phyloP scores from a whole-genome alignment of 1,139 yeast species.

The Blastobotrys aristatus region DNA sequence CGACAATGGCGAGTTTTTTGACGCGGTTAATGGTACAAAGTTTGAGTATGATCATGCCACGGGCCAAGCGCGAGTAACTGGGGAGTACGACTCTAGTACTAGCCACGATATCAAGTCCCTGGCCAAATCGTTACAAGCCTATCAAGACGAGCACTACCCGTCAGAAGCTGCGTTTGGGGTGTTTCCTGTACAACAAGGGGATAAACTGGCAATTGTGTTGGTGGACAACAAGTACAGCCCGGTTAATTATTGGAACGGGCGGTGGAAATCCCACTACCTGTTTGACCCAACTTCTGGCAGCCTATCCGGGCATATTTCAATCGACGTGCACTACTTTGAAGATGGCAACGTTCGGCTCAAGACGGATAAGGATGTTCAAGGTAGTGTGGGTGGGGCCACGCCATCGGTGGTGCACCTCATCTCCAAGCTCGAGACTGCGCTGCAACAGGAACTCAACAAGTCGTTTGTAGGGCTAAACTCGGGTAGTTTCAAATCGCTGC shows the following conservation, averaged over 20 bases:
- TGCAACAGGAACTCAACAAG: conserved; percentile 56
- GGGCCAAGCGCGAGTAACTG: conserved; percentile 48
- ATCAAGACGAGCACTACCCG: conserved; percentile 44
- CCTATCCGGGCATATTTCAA: conserved; percentile 50
- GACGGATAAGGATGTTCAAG: conserved; percentile 40
- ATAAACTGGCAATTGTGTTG: conserved; percentile 47
- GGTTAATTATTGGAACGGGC: conserved; percentile 82
- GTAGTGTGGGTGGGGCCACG: background rate
- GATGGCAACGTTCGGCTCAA: conserved; percentile 90
- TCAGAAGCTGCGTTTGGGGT: conserved; percentile 43
- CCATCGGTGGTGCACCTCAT: conserved; percentile 44
- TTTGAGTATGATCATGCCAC: conserved; percentile 60
- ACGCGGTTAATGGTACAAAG: conserved; percentile 43
- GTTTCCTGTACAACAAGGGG: conserved; percentile 47
- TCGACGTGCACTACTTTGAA: conserved; percentile 89
- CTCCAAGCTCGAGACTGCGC: conserved; percentile 51
- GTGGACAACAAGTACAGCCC: conserved; percentile 73
- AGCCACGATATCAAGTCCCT: conserved; percentile 20
- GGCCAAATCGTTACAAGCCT: conserved; percentile 33
- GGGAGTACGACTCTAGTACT: conserved; percentile 27
- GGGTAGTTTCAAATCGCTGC: conserved; percentile 69
- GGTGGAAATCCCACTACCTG: conserved; percentile 71
- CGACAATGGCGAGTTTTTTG: conserved; percentile 38
- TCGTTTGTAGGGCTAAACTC: conserved; percentile 74
- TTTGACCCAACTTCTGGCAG: conserved; percentile 33